These are phyloP conservation scores for Cytospora paraplurivora DNA, from an alignment of 2,329 filamentous ascomycete species.

Conservation along the genomic window DNA sequence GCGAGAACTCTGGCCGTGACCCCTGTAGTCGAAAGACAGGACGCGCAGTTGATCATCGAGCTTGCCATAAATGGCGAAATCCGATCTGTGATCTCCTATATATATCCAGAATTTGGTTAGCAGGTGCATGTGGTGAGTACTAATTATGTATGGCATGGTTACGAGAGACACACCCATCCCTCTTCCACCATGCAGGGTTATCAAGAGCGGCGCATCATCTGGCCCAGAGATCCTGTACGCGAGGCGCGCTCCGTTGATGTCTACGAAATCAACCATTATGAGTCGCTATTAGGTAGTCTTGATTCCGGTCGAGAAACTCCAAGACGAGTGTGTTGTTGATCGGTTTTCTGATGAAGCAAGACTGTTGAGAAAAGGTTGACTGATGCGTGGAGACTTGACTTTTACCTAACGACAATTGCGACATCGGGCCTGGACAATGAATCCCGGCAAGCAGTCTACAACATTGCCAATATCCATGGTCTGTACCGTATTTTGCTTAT, in stretches of 20 bases:
- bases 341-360: not conserved
- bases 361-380: not conserved
- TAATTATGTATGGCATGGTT: not conserved
- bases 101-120: not conserved
- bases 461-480: no score
- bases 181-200: slow-evolving; percentile 42
- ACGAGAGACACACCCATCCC: slow-evolving; percentile 36
- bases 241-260: slow-evolving; percentile 40
- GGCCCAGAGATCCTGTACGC: slow-evolving; percentile 39
- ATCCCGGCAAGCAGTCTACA: not conserved
- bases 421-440: not conserved
- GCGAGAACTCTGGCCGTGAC: slow-evolving; percentile 40
- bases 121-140: not conserved
- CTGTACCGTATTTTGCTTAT: no score
- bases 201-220: slow-evolving; percentile 37
- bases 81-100: slow-evolving; percentile 39
- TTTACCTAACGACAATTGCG: not conserved
- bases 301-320: not conserved
- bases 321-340: not conserved
- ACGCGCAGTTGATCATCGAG: slow-evolving; percentile 37
- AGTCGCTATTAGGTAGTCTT: no score
- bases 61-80: slow-evolving; percentile 39
- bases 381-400: not conserved
- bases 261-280: slow-evolving; percentile 32
- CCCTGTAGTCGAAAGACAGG: slow-evolving; percentile 42